Base-by-base conservation (phyloP, 352 stramenopile species). In the Globisporangium solare region DNA sequence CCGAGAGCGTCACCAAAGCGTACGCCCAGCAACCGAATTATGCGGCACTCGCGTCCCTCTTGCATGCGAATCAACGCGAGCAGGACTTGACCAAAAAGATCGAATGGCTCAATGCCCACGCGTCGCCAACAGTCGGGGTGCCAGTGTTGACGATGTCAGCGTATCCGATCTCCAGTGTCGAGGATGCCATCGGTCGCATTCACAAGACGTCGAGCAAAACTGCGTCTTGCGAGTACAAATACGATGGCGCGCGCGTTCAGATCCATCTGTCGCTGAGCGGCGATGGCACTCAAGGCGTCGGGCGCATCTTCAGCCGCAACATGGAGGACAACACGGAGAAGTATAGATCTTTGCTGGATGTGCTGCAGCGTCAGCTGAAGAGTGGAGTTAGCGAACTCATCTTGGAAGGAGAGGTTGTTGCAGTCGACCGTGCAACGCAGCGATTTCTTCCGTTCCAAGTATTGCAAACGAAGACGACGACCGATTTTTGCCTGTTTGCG, bases 191-290 rank as follows among this genome's bases (percentile, higher is more conserved):
- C 14, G 61, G 63, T 22, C 80, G 79, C n/a, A 68, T 86, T 2
- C 49, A 27, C 1, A 88, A 86, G 49, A 71, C 66, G 24, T 47
- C 53, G 7, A 51, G 51, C 22, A 54, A 53, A 42, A 65, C 59
- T 17, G 81, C 77, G 13, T 83, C 82, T 6, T 90, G 80, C 49
- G 83, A 94, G 51, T 92, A 74, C 75, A 94, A 94, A 59, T 94
- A 94, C 57, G 83, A 94, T 62, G 83, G 83, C 20, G 83, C 81
- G 2, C 79, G 83, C 17, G 78, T 94, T 17, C 83, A 94, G 48
- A 66, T 92, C 14, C 83, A 94, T 56, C 56, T 87, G 40, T 60
- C 64, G 12, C 12, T 71, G n/a, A 24, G 10, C 3, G 21, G 46
- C 0, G 27, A 35, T 35, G 27, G 7, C 7, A 13, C 35, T 0